Evolutionary conservation across 768 basidiomycete genomes (phyloP), one percentile per base, ranked within the genome.

Genomic region (Boletus subparvulus): DNA sequence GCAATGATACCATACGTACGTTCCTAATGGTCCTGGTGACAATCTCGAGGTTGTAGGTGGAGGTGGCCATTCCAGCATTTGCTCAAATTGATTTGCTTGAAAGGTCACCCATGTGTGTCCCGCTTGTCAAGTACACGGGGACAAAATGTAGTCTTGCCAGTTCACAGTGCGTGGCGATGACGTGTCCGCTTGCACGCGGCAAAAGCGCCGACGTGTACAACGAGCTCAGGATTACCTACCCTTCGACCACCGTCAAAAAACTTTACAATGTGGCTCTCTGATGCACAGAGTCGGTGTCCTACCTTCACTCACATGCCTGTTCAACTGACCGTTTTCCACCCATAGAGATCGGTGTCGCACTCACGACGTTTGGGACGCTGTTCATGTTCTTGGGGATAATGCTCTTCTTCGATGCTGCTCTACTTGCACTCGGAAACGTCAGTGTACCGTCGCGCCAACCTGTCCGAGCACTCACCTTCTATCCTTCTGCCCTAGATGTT

Each of bases 301-400:
- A 24, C 21, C 7, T 32, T 21, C 26, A 26, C 35, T 52, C 13
- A 43, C 45, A 37, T 24, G 26, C 40, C 42, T 36, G 28, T 39
- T 28, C 16, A n/a, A 39, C 55, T 51, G n/a, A 46, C 54, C 33
- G 40, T 50, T 47, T 28, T 46, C 5, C 19, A n/a, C 55, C 55
- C 55, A 55, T 71, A 95, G 93, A 96, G 79, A 96, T 97, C 64
- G 94, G 96, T 64, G 95, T 98, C 56, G 95, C 93, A 48, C 84
- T 98, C 62, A 98, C 96, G 43, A 91, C 94, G 17, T 97, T 97
- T 65, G 97, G 97, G 51, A 87, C 82, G 39, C 79, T 96, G 58
- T 99, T 99, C 80, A 96, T 98, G 90, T 79, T 98, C 67, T 80
- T 99, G 39, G 97, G 97, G 28, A 87, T 99, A 42, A 83, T 98